Conservation (phyloP, 2,329 filamentous ascomycete species). For the Pyrenochaeta sp. region DNA sequence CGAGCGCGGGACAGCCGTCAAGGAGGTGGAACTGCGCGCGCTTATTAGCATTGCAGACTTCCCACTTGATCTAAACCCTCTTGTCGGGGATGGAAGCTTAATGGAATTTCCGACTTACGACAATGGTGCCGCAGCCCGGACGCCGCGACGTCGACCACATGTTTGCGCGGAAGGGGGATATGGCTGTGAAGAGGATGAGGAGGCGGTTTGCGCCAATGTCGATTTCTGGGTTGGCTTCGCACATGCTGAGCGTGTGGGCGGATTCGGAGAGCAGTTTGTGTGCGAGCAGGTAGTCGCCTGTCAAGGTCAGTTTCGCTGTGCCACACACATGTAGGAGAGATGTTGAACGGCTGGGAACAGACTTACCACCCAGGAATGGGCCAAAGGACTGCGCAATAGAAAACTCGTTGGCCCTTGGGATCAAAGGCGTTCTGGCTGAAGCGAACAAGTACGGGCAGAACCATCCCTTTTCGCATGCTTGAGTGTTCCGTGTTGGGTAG, state of each 20-base stretch:
- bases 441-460: constrained; percentile 50
- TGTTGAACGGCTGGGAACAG: too few species aligned
- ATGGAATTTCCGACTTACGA: too few species aligned
- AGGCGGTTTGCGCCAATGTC: constrained; percentile 46
- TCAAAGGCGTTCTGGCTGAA: constrained; percentile 38
- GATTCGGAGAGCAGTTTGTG: constrained; percentile 46
- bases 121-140: constrained; percentile 46
- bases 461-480: constrained; percentile 47
- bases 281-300: constrained; percentile 46
- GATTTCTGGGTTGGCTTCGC: constrained; percentile 35
- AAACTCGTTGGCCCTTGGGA: constrained; percentile 46
- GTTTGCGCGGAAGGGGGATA: constrained; percentile 45
- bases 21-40: constrained; percentile 51
- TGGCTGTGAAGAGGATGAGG: constrained; percentile 47
- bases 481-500: constrained; percentile 27
- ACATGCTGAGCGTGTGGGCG: constrained; percentile 39
- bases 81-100: too few species aligned
- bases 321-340: too few species aligned
- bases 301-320: constrained; percentile 1
- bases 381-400: constrained; percentile 48
- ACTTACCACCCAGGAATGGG: constrained; percentile 44
- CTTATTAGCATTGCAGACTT: too few species aligned
- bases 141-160: constrained; percentile 49
- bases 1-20: constrained; percentile 46
- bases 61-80: too few species aligned